Evolutionary conservation across 2,329 filamentous ascomycete genomes (phyloP), one percentile per base, ranked within the genome.

Genomic region (Aspergillus versicolor): DNA sequence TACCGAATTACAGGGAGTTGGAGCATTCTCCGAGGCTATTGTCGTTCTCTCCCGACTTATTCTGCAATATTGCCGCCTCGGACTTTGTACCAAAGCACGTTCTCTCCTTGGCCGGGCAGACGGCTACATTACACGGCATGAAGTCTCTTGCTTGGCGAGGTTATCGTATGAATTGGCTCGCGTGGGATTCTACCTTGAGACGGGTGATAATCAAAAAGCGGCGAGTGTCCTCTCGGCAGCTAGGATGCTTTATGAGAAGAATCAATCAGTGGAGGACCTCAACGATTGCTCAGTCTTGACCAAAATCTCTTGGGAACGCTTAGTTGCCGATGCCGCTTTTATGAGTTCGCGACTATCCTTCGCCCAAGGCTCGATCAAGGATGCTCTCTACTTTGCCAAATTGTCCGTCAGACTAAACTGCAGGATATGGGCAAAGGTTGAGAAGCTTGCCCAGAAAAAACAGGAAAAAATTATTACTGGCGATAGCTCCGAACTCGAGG

Each of bases 161-260:
- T 63, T 88, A 13, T 77, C 79, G 34, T 88, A 88, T 70, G 83
- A 92, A 62, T 75, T 96, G 6, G 84, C 86, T 0, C 86, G 87
- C 59, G 87, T 89, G 0, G 90, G 96, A 70, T 91, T 92, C 70
- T 79, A 88, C 27, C 77, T 92, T 17, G 83, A 84, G 1, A 82
- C 87, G 12, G 88, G 88, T 9, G 85, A 86, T 49, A 75, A 84
- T 15, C 81, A 86, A 9, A 86, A 88, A 73, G 88, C 79, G 63
- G 75, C 61, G 58, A 70, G 60, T 68, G 74, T 61, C 63, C 68
- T 70, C 58, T 66, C 61, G 21, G 59, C 60, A 12, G 70, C 68
- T 9, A 69, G 65, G 44, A 13, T 54, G 41, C 38, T 75, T 17
- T 71, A 74, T 46, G 72, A 77, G 50, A 67, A 65, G 37, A 65